Evolutionary conservation across 495 filamentous ascomycete species (phyloP), one percentile per base, ranked within the genome.

Genomic region (Baudoinia panamericana): DNA sequence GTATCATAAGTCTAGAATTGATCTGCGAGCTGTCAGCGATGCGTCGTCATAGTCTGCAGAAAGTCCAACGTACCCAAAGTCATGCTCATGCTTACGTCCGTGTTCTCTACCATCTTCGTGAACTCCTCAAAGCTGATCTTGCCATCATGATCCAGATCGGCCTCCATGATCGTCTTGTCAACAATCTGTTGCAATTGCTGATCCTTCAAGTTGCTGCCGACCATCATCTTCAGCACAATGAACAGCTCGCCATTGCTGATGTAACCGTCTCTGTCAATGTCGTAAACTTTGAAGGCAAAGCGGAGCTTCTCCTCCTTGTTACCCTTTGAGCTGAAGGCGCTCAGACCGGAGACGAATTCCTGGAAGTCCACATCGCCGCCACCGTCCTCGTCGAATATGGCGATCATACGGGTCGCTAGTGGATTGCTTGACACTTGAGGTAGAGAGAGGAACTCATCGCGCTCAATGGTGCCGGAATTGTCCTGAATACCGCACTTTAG

Each of bases 211-310:
- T 99, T 99, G 66, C 85, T 95, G 31, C 90, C 90, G 46, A 99
- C 90, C 90, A 99, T 99, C 90, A 99, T 99, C 77, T 99, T 99
- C 49, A 99, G 69, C 55, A 99, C 90, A 56, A 99, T 95, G 61
- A 96, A 99, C 30, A 99, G 70, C 67, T 99, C 90, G 45, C 90
- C 90, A 63, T 99, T 99, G 65, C 82, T 90, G 53, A 99, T 99
- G 63, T 83, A 99, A 4, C 92, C 90, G 65, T 99, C 90, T 21
- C 90, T 80, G 66, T 99, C 90, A 51, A 99, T 96, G 60, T 99
- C 90, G 67, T 99, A 99, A 33, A 99, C 90, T 63, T 94, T 92
- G 74, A 99, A 99, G 30, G 90, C 90, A 58, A 99, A 99, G 20
- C 72, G 77, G 43, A 96, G 71, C 66, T 99, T 99, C 65, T 99